Base-by-base conservation (phyloP, 148 eudicot genomes). In the Persicaria maculosa region DNA sequence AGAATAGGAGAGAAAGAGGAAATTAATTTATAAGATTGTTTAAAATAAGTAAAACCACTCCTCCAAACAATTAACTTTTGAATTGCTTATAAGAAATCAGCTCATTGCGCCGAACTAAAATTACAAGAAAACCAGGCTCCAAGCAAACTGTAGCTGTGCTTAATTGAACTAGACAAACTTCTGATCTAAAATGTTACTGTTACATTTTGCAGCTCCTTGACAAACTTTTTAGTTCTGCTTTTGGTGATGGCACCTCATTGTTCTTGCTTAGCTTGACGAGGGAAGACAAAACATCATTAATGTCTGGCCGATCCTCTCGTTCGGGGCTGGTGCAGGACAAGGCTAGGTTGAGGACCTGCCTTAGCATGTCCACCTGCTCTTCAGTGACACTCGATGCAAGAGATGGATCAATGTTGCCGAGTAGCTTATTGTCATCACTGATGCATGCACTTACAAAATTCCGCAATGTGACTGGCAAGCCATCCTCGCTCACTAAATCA, bases 241-340 rank as follows among this genome's bases (percentile, higher is more conserved):
- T 57, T 57, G 19, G 4, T 40, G 17, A 12, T 11, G 53, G 50
- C 15, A 15, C 73, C 73, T 70, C 52, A 1, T 15, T 5, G 52
- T 71, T 71, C 73, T 71, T 47, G 17, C 43, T 71, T n/a, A 71
- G 54, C 40, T 71, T 71, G 9, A 71, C 44, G 55, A 95, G 92
- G 65, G 82, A 79, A 58, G 96, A 77, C 58, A 90, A 22, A 14
- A 92, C 87, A 57, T 57, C 69, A 40, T 84, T 80, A 77, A 92
- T 88, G 59, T 87, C 84, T 5, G 90, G 93, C 43, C 98, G 79
- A 52, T 90, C 81, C 36, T 88, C 93, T 11, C 97, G 97, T 68
- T 62, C 81, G 9, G 77, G 72, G 72, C 72, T 78, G 74, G 88
- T 90, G 83, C 98, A 95, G n/a, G 81, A 85, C 76, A 92, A 81